Evolutionary conservation across 2,329 filamentous ascomycete species (phyloP), one percentile per base, ranked within the genome.

Genomic region (Cladophialophora carrionii): DNA sequence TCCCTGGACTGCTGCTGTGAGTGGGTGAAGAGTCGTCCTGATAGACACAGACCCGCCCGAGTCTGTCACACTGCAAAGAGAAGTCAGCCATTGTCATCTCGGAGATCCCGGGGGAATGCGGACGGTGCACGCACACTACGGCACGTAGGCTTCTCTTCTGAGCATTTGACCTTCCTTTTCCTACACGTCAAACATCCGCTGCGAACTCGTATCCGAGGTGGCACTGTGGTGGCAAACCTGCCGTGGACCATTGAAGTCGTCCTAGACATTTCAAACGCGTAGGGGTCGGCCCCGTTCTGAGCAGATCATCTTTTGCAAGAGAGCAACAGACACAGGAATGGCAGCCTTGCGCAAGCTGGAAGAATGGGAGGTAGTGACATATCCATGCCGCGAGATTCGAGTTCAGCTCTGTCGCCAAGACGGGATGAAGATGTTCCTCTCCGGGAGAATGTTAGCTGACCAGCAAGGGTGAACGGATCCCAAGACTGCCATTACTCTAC

Each of bases 171-270:
- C 57, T 63, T 66, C 48, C 61, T 46, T 12, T 49, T 37, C 14
- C 61, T 54, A 46, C 64, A 66, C 7, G 64, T 66, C 49, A 63
- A 32, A 61, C 64, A 66, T 20, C 64, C 64, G 12, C 48, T 51
- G 48, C 48, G 48, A 26, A 26, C 20, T 22, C 48, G 48, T 22
- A 51, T 24, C 10, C 48, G 48, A 22, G 48, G 48, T 51, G 10
- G 12, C 4, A 26, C 7, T 1, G 12, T 22, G 20, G 46, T 26
- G 8, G 48, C 48, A 51, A 14, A 51, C 22, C 24, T 22, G 20
- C 48, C 24, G 48, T 17, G 24, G 22, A 26, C 24, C 24, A 24
- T 17, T 26, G 48, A 10, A 17, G 20, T 3, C 1, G 48, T 51
- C 20, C 48, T 51, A 7, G 48, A 26, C 48, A 51, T 51, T 26